phyloP scores from a whole-genome alignment of 371 early-diverging fungal genomes.

The Lichtheimia ramosa region DNA sequence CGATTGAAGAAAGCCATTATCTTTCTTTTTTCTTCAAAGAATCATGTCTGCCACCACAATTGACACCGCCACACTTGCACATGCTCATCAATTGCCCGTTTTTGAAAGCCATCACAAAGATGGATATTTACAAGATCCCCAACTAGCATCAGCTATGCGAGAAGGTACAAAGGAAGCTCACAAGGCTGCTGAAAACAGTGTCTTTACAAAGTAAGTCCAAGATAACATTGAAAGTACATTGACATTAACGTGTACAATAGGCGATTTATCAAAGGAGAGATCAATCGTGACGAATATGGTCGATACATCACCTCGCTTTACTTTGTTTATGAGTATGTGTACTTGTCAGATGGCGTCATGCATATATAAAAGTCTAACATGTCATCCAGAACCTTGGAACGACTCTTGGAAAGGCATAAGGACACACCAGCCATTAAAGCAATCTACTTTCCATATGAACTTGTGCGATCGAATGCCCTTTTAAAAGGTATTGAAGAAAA shows the following conservation, averaged over 20 bases:
- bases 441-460: constrained; percentile 58
- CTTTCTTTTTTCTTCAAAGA: too few species aligned
- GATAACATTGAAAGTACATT: background rate
- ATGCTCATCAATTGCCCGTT: too few species aligned
- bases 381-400: constrained; percentile 48
- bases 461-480: constrained; percentile 44
- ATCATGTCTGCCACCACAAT: too few species aligned
- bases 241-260: constrained; percentile 9
- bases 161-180: constrained; percentile 64
- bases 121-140: constrained; percentile 38
- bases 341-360: background rate
- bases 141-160: constrained; percentile 49
- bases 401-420: constrained; percentile 50
- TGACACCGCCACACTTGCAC: too few species aligned
- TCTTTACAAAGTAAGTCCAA: constrained; percentile 50
- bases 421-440: constrained; percentile 46
- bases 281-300: constrained; percentile 46
- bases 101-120: background rate
- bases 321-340: constrained; percentile 45
- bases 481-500: constrained; percentile 24
- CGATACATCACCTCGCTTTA: constrained; percentile 48
- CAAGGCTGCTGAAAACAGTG: constrained; percentile 57
- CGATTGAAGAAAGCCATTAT: too few species aligned
- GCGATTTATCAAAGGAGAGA: constrained; percentile 49
- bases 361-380: background rate